Conservation (phyloP, 202 grass and related monocot genomes). For the Hordeum pubiflorum region DNA sequence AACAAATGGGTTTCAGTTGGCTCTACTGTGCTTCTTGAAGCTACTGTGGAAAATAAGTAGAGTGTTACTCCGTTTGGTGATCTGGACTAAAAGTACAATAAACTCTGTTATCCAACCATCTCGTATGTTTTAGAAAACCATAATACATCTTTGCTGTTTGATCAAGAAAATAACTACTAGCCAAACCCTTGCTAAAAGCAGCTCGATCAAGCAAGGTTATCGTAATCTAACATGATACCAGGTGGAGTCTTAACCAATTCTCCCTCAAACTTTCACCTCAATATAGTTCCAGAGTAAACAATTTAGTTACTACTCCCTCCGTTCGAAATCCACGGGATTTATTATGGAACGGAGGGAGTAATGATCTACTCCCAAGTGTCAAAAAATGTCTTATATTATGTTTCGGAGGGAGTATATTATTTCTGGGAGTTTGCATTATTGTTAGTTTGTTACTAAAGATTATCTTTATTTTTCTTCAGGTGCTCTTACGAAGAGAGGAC, state of each 20-base stretch:
- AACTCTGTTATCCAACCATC: neutral
- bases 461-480: slow-evolving; percentile 17
- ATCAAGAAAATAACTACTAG: neutral
- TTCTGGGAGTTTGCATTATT: neutral
- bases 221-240: neutral
- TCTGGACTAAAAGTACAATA: neutral
- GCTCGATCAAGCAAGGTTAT: neutral
- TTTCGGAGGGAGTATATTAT: neutral
- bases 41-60: neutral
- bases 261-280: neutral
- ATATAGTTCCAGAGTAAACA: neutral
- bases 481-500: neutral
- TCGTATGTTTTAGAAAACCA: neutral
- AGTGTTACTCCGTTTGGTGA: neutral
- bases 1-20: neutral
- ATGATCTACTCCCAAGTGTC: neutral
- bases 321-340: too few species aligned
- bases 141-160: slow-evolving; percentile 9
- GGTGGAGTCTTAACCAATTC: neutral
- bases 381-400: too few species aligned
- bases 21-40: neutral
- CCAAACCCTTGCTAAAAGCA: neutral
- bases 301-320: neutral
- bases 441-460: neutral
- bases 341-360: neutral